Evolutionary conservation across 768 basidiomycete genomes (phyloP).

Genomic region (Hypholoma sublateritium): DNA sequence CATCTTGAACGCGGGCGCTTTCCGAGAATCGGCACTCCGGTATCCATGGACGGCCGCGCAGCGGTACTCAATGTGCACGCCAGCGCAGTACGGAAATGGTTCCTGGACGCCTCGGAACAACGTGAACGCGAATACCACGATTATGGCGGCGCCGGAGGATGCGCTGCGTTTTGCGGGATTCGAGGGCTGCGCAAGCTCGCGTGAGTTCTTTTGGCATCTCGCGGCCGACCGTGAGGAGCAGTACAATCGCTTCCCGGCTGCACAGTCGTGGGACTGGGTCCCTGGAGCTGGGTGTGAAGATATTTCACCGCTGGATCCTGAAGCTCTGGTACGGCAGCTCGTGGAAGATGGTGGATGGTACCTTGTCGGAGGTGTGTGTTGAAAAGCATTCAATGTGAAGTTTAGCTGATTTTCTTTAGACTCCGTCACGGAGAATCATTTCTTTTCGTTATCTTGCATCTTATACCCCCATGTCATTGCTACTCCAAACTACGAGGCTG

Average conservation of each 20-base stretch:
- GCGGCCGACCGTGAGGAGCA: slow-evolving; percentile 47
- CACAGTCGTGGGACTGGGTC: slow-evolving; percentile 53
- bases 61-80: background rate
- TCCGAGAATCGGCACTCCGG: background rate
- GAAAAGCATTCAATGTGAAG: no score
- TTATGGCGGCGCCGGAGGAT: slow-evolving; percentile 40
- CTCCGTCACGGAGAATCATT: slow-evolving; percentile 71
- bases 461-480: slow-evolving; percentile 68
- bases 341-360: slow-evolving; percentile 75
- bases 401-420: slow-evolving; percentile 32
- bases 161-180: slow-evolving; percentile 55
- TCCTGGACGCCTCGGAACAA: background rate
- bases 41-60: background rate
- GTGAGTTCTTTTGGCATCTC: slow-evolving; percentile 66
- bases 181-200: slow-evolving; percentile 59
- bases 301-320: slow-evolving; percentile 38
- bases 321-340: slow-evolving; percentile 51
- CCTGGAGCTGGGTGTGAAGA: slow-evolving; percentile 44
- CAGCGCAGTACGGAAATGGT: background rate
- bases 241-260: slow-evolving; percentile 53
- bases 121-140: background rate
- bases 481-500: slow-evolving; percentile 57
- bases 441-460: slow-evolving; percentile 69
- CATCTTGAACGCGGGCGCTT: background rate
- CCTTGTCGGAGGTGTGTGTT: slow-evolving; percentile 52